Base-by-base conservation (phyloP, 441 rosid species). In the Adansonia grandidieri region DNA sequence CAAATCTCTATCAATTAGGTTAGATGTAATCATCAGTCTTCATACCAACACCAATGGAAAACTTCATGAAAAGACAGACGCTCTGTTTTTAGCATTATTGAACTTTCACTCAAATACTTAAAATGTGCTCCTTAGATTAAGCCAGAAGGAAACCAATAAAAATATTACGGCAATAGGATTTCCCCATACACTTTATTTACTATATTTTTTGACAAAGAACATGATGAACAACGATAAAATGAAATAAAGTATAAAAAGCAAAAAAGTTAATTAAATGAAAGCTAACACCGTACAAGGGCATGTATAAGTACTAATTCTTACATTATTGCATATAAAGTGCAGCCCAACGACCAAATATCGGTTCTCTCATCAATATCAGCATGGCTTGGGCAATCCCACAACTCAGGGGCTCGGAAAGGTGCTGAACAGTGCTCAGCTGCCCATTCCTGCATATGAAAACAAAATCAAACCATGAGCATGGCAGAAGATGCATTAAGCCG, bases 341-440 rank as follows among this genome's bases (percentile, higher is more conserved):
- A 95, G 79, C 98, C 99, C 75, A 97, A 86, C 1, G 99, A 97
- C 99, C 99, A 97, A 42, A 97, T 87, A 81, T 97, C 99, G 71
- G 97, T 95, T 88, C 98, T 93, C 87, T 94, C 99, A 73, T 97
- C 99, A 79, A 97, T 93, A 83, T 91, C 92, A 17, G 87, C 91
- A 74, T 97, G 93, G 79, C 99, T 97, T 42, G 97, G 97, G 86
- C 98, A 93, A 84, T 97, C 98, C 98, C 98, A 97, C 74, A 97
- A 87, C 83, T 95, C 99, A n/a, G 99, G 99, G 78, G 99, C 98
- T 87, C 98, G 92, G 81, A 89, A 89, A 67, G 98, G 98, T 83
- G 99, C 99, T 57, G 98, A 91, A 83, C 97, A 97, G 84, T 97
- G 98, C 80, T 93, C 97, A 67, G 98, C 81, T 82, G 99, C 90